Evolutionary conservation across 2,329 filamentous ascomycete species (phyloP).

Genomic region (Aspergillus niger): DNA sequence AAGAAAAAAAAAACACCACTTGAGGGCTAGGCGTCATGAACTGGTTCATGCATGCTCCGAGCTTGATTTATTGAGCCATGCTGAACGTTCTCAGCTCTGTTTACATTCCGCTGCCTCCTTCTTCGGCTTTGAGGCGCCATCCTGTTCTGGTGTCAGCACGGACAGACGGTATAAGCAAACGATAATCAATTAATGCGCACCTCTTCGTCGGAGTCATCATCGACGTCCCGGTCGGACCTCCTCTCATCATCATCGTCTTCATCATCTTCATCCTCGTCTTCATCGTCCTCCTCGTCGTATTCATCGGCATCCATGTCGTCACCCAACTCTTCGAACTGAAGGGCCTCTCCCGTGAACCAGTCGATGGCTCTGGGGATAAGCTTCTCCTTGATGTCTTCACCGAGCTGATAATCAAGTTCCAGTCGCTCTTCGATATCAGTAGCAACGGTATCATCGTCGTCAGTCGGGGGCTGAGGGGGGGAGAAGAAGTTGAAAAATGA

Average conservation of each 20-base stretch:
- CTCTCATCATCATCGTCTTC: constrained; percentile 80
- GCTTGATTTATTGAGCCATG: neutral
- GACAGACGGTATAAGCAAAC: neutral
- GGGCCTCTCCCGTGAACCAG: constrained; percentile 98
- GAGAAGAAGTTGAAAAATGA: constrained; percentile 99
- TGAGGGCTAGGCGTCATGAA: neutral
- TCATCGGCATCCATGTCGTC: constrained; percentile 81
- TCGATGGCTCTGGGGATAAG: constrained; percentile 97
- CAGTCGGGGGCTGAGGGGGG: constrained; percentile 80
- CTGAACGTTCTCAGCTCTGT: constrained; percentile 68
- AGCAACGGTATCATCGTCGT: constrained; percentile 68
- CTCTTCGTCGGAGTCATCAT: constrained; percentile 65
- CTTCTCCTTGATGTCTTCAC: constrained; percentile 99
- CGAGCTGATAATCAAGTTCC: constrained; percentile 97
- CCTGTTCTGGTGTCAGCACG: constrained; percentile 53
- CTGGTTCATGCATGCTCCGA: neutral
- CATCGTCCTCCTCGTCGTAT: constrained; percentile 86
- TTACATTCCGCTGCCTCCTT: constrained; percentile 95
- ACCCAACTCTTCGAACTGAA: constrained; percentile 92
- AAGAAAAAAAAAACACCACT: neutral
- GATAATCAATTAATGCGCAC: constrained; percentile 32
- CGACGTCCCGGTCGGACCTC: constrained; percentile 60
- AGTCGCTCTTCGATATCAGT: constrained; percentile 96
- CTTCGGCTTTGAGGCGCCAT: constrained; percentile 86
- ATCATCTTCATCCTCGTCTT: constrained; percentile 83